phyloP scores from a whole-genome alignment of 2,329 filamentous ascomycete genomes.

The Ploettnerulaceae sp. region DNA sequence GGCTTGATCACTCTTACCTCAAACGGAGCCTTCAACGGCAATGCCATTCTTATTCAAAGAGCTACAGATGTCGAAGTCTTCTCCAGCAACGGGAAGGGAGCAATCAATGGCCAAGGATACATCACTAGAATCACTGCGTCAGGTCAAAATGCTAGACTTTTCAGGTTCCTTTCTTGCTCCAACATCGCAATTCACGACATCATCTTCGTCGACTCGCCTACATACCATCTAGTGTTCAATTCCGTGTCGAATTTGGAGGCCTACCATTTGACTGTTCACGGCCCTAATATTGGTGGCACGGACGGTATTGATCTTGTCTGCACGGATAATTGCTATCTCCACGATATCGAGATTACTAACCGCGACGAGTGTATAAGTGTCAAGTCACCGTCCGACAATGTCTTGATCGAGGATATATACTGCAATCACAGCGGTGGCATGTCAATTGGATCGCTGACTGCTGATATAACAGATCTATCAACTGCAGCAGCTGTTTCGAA shows the following conservation, averaged over 20 bases:
- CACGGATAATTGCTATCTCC: constrained; percentile 36
- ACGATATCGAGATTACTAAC: constrained; percentile 37
- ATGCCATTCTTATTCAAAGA: constrained; percentile 21
- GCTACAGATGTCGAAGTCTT: constrained; percentile 35
- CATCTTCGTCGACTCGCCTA: constrained; percentile 34
- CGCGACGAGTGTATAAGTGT: constrained; percentile 38
- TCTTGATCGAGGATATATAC: constrained; percentile 35
- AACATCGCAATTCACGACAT: constrained; percentile 32
- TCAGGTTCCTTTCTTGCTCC: constrained; percentile 24
- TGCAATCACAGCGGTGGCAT: constrained; percentile 38
- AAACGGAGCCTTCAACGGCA: constrained; percentile 16
- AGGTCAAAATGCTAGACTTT: constrained; percentile 26
- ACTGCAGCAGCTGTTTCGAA: constrained; percentile 16
- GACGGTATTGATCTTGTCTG: constrained; percentile 37
- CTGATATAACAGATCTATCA: constrained; percentile 10
- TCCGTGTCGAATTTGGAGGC: constrained; percentile 36
- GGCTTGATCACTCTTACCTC: constrained; percentile 29
- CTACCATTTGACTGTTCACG: constrained; percentile 37
- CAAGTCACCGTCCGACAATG: constrained; percentile 36
- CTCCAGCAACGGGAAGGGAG: constrained; percentile 34
- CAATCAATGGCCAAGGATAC: constrained; percentile 36
- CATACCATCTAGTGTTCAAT: constrained; percentile 37
- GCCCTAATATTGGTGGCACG: constrained; percentile 35
- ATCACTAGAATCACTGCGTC: constrained; percentile 29
- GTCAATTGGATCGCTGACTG: constrained; percentile 35